A percentile compares a stretch with the other conserved stretches of the same genome.
These are phyloP conservation scores for Discostella stelligeroides DNA, from an alignment of 108 stramenopile genomes.

Conservation along the genomic window DNA sequence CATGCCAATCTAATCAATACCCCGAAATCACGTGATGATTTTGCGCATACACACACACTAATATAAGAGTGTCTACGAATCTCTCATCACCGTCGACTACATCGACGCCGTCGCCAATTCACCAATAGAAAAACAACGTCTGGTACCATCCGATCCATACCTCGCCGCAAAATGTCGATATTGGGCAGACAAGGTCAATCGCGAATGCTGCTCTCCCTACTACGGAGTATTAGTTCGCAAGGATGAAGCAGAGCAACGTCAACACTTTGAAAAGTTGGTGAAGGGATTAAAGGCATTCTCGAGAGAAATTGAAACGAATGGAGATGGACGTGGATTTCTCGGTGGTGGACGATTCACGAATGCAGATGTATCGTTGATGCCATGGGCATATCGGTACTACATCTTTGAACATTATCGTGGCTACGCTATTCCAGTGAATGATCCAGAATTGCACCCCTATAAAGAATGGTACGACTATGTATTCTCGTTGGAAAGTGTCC, in stretches of 20 bases:
- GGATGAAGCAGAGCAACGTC: conserved; percentile 64
- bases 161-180: conserved; percentile 68
- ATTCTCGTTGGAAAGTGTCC: conserved; percentile 65
- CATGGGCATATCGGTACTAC: conserved; percentile 73
- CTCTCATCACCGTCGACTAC: conserved; percentile 73
- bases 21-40: no score
- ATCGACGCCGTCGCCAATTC: conserved; percentile 72
- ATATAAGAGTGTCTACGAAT: conserved; percentile 80
- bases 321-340: conserved; percentile 55
- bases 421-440: conserved; percentile 58
- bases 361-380: conserved; percentile 74
- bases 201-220: conserved; percentile 83
- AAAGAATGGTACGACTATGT: conserved; percentile 80
- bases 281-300: conserved; percentile 68
- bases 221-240: conserved; percentile 79
- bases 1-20: no score
- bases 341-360: conserved; percentile 62
- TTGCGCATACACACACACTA: no score
- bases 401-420: conserved; percentile 88
- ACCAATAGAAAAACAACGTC: conserved; percentile 38
- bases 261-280: conserved; percentile 66
- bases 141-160: conserved; percentile 74
- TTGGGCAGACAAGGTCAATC: conserved; percentile 81
- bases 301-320: conserved; percentile 60
- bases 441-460: conserved; percentile 62